Evolutionary conservation across 176 grass and related monocot species (phyloP).

Genomic region (Oryza glumipatula): DNA sequence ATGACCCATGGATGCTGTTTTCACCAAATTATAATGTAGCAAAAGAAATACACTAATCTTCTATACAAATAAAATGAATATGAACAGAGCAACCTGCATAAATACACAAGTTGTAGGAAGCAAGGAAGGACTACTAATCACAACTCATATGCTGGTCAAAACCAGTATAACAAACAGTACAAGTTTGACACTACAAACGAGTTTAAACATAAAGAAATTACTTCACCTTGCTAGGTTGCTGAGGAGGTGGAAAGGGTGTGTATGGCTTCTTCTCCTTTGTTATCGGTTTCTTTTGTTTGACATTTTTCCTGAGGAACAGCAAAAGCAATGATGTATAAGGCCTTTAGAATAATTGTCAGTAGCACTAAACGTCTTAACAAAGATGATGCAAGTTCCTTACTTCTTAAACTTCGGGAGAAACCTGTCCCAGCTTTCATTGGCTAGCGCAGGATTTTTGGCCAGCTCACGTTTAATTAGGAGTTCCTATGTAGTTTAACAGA

Average conservation of each 20-base stretch:
- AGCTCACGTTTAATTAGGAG: constrained; percentile 96
- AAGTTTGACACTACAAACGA: constrained; percentile 12
- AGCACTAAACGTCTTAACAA: background rate
- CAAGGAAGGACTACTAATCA: background rate
- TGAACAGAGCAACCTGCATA: background rate
- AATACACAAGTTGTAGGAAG: background rate
- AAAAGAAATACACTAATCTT: background rate
- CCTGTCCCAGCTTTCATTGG: constrained; percentile 94
- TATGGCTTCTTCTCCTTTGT: constrained; percentile 98
- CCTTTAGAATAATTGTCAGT: constrained; percentile 1
- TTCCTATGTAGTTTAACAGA: constrained; percentile 52
- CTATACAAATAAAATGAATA: background rate
- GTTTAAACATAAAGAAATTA: background rate
- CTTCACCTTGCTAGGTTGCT: constrained; percentile 91
- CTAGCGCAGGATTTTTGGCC: constrained; percentile 86
- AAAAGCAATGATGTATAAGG: constrained; percentile 12
- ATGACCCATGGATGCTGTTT: background rate
- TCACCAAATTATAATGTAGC: constrained; percentile 21
- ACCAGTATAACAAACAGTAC: constrained; percentile 3
- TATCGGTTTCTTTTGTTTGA: constrained; percentile 88
- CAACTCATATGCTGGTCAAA: background rate
- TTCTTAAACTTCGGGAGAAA: constrained; percentile 98
- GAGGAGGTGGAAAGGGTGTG: constrained; percentile 92
- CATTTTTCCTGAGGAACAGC: constrained; percentile 82
- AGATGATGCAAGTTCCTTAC: constrained; percentile 58